Base-by-base conservation (phyloP, 2,329 filamentous ascomycete species). In the Cadophora sp. region DNA sequence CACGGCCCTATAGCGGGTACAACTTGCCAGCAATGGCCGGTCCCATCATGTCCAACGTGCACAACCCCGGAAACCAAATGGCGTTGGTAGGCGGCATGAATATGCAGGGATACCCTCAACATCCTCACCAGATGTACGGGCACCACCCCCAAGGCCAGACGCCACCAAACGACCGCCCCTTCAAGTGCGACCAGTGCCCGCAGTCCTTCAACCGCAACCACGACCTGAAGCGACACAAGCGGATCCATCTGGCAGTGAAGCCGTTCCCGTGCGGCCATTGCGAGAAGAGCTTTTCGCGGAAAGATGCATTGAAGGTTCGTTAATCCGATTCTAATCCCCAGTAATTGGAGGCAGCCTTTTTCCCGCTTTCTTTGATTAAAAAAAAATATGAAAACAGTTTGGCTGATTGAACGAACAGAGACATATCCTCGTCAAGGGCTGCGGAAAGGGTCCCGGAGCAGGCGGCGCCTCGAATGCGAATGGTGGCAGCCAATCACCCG, bases 191-290 rank as follows among this genome's bases (percentile, higher is more conserved):
- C 73, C 87, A 92, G 76, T 99, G 96, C 76, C 88, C 92, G 0
- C 93, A 97, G 78, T 94, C 92, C 45, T 99, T 99, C 82, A 98
- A 97, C 79, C 86, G 96, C 4, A 98, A 98, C 72, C 96, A 98
- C 76, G 96, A 98, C 76, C 80, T 98, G 73, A 99, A 99, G 81
- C 87, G 96, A 61, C 96, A 99, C 79, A 97, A 97, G 83, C 84
- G 94, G 59, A 98, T 98, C 67, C 96, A 99, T 79, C 81, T 98
- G 66, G 92, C 94, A 0, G 93, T 98, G 48, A 99, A 99, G 83
- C 96, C 96, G 0, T 98, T 95, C 78, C 94, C 94, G 0, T 99
- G 96, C 78, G 87, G 83, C 7, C 91, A 91, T 75, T 99, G 96
- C 78, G 94, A 97, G 69, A 98, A 98, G 86, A 96, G 92, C 77